phyloP scores from a whole-genome alignment of 2,329 filamentous ascomycete genomes.

The Cercospora citrullina region DNA sequence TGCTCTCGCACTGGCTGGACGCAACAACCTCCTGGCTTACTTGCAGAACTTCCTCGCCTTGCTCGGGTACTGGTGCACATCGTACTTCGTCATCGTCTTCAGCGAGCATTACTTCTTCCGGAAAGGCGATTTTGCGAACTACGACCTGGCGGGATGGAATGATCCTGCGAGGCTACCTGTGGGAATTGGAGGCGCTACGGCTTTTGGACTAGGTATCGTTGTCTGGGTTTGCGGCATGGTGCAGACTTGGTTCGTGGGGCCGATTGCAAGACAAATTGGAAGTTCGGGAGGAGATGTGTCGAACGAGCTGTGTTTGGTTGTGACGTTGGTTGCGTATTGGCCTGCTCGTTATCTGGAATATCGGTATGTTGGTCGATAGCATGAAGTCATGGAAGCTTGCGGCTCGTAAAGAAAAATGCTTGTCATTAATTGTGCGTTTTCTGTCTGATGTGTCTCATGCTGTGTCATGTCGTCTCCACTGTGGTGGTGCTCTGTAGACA shows the following conservation, averaged over 20 bases:
- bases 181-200: constrained; percentile 44
- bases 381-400: not conserved
- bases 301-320: constrained; percentile 55
- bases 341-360: constrained; percentile 53
- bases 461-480: not conserved
- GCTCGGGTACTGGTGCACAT: constrained; percentile 51
- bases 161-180: constrained; percentile 45
- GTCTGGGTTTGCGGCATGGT: constrained; percentile 59
- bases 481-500: not conserved
- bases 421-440: not conserved
- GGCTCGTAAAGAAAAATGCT: not conserved
- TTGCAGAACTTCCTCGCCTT: constrained; percentile 49
- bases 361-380: constrained; percentile 45
- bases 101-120: constrained; percentile 50
- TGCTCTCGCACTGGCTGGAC: constrained; percentile 47
- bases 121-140: constrained; percentile 43
- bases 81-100: constrained; percentile 49
- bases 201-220: constrained; percentile 44
- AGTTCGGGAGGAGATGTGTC: constrained; percentile 58
- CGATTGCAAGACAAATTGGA: constrained; percentile 58
- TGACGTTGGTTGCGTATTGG: constrained; percentile 51
- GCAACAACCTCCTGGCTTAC: constrained; percentile 45
- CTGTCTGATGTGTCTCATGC: not conserved
- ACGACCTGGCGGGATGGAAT: constrained; percentile 51
- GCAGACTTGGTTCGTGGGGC: constrained; percentile 47